Conservation (phyloP, 2,329 filamentous ascomycete genomes). For the Nigrospora sphaerica region DNA sequence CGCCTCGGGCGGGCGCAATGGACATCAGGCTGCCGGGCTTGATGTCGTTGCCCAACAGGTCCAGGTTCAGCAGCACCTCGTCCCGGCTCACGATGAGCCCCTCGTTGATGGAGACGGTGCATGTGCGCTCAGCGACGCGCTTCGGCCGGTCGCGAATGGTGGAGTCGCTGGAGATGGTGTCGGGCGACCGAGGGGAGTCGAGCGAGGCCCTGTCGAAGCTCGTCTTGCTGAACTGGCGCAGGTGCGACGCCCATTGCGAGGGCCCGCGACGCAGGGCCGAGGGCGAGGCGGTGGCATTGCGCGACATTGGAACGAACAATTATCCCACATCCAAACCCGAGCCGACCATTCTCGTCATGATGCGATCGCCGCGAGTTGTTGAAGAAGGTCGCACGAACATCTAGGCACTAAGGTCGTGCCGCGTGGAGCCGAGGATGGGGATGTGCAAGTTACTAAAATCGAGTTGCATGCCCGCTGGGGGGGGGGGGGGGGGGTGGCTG, state of each 20-base stretch:
- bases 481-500: too few species aligned
- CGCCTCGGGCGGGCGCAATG: constrained; percentile 54
- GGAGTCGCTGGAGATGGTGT: constrained; percentile 43
- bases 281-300: constrained; percentile 21
- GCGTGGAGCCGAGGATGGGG: too few species aligned
- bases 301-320: constrained; percentile 12
- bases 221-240: constrained; percentile 43
- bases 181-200: constrained; percentile 36
- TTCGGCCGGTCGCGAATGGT: constrained; percentile 30
- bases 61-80: constrained; percentile 72
- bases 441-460: too few species aligned
- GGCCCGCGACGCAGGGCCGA: constrained; percentile 37
- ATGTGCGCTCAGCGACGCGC: constrained; percentile 34
- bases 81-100: constrained; percentile 58
- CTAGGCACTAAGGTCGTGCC: too few species aligned
- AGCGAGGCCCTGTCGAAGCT: constrained; percentile 35
- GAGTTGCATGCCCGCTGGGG: too few species aligned
- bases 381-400: too few species aligned
- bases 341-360: too few species aligned
- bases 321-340: background rate
- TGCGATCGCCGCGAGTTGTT: too few species aligned
- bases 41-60: constrained; percentile 58
- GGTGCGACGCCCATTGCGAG: constrained; percentile 41
- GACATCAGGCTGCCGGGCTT: constrained; percentile 65
- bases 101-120: constrained; percentile 59